phyloP scores from a whole-genome alignment of 768 basidiomycete genomes.

The Tylopilus subfusipes region DNA sequence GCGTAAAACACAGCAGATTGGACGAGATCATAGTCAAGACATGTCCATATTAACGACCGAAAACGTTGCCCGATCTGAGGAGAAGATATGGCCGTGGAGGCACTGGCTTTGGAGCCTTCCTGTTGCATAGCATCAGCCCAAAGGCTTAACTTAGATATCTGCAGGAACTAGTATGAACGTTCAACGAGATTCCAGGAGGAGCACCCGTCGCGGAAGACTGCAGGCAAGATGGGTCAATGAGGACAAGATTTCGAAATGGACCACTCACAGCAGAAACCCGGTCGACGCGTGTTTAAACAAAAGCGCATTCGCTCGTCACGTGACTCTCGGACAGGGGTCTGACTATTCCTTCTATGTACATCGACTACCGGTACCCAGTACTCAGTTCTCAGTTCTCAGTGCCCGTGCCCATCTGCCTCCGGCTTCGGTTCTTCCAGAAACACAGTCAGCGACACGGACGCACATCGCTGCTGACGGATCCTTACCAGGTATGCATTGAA shows the following conservation, averaged over 20 bases:
- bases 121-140: conserved; percentile 51
- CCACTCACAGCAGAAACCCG: conserved; percentile 8
- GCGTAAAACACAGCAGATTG: conserved; percentile 86
- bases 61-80: conserved; percentile 66
- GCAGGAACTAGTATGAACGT: conserved; percentile 19
- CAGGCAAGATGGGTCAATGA: conserved; percentile 5
- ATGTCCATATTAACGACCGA: conserved; percentile 74
- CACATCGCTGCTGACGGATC: conserved; percentile 6
- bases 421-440: conserved; percentile 58
- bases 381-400: conserved; percentile 36
- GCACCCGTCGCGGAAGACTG: conserved; percentile 9
- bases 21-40: conserved; percentile 75
- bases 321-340: conserved; percentile 14
- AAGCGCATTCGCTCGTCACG: conserved; percentile 25
- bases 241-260: conserved; percentile 20
- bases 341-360: no score
- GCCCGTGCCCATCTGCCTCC: conserved; percentile 74
- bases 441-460: conserved; percentile 15
- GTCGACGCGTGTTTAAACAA: conserved; percentile 25
- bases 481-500: conserved; percentile 84
- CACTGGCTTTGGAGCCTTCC: conserved; percentile 38
- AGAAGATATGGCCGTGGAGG: conserved; percentile 40
- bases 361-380: no score
- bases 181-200: conserved; percentile 6
- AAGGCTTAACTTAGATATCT: conserved; percentile 30